Base-by-base conservation (phyloP, 2,329 filamentous ascomycete genomes). In the Rhexocercosporidium sp. region DNA sequence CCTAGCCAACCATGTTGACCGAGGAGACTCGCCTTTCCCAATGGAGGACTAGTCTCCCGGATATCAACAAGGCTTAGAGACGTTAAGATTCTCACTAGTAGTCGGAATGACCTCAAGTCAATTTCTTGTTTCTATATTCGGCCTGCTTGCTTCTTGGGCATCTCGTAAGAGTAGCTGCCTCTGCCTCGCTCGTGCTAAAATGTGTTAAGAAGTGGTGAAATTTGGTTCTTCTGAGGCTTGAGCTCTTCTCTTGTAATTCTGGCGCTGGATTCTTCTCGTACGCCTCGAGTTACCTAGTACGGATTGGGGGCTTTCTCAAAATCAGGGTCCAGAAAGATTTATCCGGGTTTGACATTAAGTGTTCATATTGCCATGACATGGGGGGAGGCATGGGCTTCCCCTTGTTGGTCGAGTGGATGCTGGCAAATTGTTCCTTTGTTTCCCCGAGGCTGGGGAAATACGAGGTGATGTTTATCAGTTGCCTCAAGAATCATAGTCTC, bases 71-170 rank as follows among this genome's bases (percentile, higher is more conserved):
- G 44, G n/a, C 47, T 56, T 56, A n/a, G 31, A 37, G n/a, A 20
- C 20, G 31, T 37, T 56, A 34, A 37, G 29, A 56, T 56, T 20
- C 29, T 1, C 16, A 3, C n/a, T 34, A 34, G 51, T 37, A 3
- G 18, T 20, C 29, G 29, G 51, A 37, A 56, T 56, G 29, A 34
- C 51, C 51, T 56, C 51, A 56, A 34, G 51, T 56, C 16, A n/a
- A 34, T 37, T 53, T 37, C n/a, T 37, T 56, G 16, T 37, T 56
- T 56, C 53, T 37, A 56, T 14, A 37, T 11, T 22, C 1, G 29
- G 18, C n/a, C n/a, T 37, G 18, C 29, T 56, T 37, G 11, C 4
- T 37, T 37, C 5, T 56, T 12, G 18, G 31, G 9, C 39, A 22
- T 8, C 14, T 12, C 18, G 8, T 22, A n/a, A 18, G 31, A 56